Evolutionary conservation across 805 yeast genomes (phyloP).

Genomic region (Nakazawaea pomicola): DNA sequence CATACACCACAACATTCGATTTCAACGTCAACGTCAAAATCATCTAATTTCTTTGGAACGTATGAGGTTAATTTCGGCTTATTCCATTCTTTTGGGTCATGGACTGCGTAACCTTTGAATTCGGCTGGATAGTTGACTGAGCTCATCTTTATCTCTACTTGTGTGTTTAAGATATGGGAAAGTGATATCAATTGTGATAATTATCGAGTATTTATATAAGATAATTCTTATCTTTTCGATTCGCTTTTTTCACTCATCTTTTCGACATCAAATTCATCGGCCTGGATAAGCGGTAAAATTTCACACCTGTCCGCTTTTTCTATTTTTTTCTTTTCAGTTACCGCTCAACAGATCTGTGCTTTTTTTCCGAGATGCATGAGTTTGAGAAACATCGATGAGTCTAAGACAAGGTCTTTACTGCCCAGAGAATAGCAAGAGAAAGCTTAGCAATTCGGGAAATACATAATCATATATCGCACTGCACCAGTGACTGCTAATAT

Average conservation of each 20-base stretch:
- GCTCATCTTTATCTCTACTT: not conserved
- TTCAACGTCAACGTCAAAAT: conserved; percentile 49
- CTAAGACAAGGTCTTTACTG: too few relatives aligned
- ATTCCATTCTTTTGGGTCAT: conserved; percentile 46
- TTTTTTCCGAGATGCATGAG: not conserved
- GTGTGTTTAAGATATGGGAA: not conserved
- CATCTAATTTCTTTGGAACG: conserved; percentile 41
- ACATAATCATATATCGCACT: too few relatives aligned
- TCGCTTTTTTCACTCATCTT: too few relatives aligned
- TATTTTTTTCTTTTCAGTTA: too few relatives aligned
- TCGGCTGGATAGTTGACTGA: conserved; percentile 43
- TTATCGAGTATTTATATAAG: conserved; percentile 2
- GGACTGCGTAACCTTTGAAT: conserved; percentile 58
- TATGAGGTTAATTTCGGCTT: conserved; percentile 47
- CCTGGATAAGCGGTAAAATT: not conserved
- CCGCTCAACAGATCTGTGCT: not conserved
- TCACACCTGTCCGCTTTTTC: too few relatives aligned
- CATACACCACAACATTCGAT: conserved; percentile 63
- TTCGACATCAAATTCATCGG: too few relatives aligned
- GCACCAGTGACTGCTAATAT: too few relatives aligned
- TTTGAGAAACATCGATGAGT: too few relatives aligned
- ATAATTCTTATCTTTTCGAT: too few relatives aligned
- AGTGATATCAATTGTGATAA: too few relatives aligned
- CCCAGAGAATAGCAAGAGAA: too few relatives aligned
- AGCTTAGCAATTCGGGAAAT: too few relatives aligned